Base-by-base conservation (phyloP, 192 early-diverging fungal genomes). In the Pilaira anomala region DNA sequence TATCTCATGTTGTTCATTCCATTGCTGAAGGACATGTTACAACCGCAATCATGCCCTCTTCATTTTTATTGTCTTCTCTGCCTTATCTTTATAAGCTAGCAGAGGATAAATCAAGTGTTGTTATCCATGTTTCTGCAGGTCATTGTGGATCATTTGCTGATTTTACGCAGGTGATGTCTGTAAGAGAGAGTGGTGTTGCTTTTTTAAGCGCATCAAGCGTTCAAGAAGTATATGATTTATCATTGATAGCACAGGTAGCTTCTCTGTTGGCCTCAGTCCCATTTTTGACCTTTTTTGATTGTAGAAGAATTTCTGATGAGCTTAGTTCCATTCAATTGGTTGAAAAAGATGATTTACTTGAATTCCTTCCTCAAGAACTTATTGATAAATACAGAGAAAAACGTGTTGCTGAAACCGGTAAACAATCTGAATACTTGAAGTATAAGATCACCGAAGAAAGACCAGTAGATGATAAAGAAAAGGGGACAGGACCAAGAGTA, bases 151-250 rank as follows among this genome's bases (percentile, higher is more conserved):
- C 45, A 11, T 48, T 74, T 29, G 74, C 66, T 7, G 75, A 64
- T 45, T 75, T 70, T 56, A 74, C 85, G 28, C 71, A 82, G 58
- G 80, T 92, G 29, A 80, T 90, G 71, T 81, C 84, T 13, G 83
- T 91, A 18, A 82, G 89, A 46, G 84, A 87, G 64, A 80, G 87
- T 48, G 92, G 93, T 14, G 89, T 88, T 39, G 88, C 85, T 6
- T 56, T 95, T 45, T 64, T 97, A 53, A 80, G 83, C 44, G 93
- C 93, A 29, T 70, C 76, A 44, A 82, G 80, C 50, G 80, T 83
- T 33, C 92, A 95, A 74, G 85, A 91, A 54, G 83, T 88, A 8
- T 82, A 90, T 41, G 93, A 95, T 74, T 78, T 90, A 67, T 88
- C 88, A 3, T 40, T 93, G 24, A 82, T 91, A 7, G 87, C 92